Conservation (phyloP, 345 rosid genomes). For the Mercurialis annua region DNA sequence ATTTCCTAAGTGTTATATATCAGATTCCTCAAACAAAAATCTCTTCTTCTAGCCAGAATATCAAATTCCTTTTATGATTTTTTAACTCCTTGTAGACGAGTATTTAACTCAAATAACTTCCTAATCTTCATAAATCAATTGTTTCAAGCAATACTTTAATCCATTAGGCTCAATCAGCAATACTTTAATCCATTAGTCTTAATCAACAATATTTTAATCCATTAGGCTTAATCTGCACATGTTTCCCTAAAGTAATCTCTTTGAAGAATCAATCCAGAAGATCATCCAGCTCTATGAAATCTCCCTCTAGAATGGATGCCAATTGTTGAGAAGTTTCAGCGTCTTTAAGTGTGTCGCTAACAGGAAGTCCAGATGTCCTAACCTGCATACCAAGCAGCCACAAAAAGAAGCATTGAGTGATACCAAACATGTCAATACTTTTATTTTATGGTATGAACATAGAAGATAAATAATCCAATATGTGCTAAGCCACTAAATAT, state of each 20-base stretch:
- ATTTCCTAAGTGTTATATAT: neutral
- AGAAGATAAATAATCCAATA: neutral
- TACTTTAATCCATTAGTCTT: conserved; percentile 5
- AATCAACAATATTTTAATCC: conserved; percentile 6
- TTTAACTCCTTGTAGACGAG: conserved; percentile 4
- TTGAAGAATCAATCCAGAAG: conserved; percentile 23
- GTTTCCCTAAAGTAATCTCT: conserved; percentile 3
- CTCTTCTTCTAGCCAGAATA: neutral
- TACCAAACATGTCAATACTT: neutral
- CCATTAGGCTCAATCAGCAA: conserved; percentile 8
- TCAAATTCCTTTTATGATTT: neutral
- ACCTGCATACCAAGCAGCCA: conserved; percentile 30
- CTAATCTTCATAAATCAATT: neutral
- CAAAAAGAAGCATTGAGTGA: neutral
- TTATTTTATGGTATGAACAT: neutral
- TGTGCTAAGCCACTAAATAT: neutral
- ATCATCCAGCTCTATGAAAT: conserved; percentile 48
- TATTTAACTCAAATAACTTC: neutral
- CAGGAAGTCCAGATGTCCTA: conserved; percentile 21
- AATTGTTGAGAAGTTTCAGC: conserved; percentile 12
- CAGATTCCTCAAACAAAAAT: neutral
- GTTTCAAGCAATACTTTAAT: conserved; percentile 4
- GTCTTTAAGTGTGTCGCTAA: conserved; percentile 13
- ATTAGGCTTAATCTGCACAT: conserved; percentile 11
- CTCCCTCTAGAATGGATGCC: conserved; percentile 31